phyloP scores from a whole-genome alignment of 768 basidiomycete genomes.

The Sporobolomyces pararoseus region DNA sequence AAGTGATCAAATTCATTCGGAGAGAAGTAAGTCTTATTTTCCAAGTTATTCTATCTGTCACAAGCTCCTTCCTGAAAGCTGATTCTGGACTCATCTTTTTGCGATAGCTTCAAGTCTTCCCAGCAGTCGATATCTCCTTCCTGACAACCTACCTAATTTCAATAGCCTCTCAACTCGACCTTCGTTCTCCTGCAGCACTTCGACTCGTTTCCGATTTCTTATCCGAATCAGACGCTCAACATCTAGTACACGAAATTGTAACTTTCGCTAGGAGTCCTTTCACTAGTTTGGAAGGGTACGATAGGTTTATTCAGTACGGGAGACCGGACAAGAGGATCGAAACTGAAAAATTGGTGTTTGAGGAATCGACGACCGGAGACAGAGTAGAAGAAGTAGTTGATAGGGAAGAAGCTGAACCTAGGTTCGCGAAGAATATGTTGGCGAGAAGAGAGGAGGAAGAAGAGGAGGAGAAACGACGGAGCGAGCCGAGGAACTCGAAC shows the following conservation, averaged over 20 bases:
- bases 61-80: neutral
- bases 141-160: slow-evolving; percentile 42
- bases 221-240: slow-evolving; percentile 38
- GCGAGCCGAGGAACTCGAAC: slow-evolving; percentile 1
- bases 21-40: slow-evolving; percentile 41
- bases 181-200: slow-evolving; percentile 41
- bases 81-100: no score
- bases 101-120: slow-evolving; percentile 41
- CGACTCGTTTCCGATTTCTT: slow-evolving; percentile 45
- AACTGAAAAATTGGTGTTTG: slow-evolving; percentile 5
- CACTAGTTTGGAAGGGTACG: slow-evolving; percentile 32
- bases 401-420: slow-evolving; percentile 2
- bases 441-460: neutral
- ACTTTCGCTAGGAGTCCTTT: slow-evolving; percentile 39
- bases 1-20: slow-evolving; percentile 43
- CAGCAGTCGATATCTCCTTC: slow-evolving; percentile 43
- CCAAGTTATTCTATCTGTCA: no score
- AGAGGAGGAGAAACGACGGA: slow-evolving; percentile 10
- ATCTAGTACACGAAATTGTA: slow-evolving; percentile 42
- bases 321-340: slow-evolving; percentile 18
- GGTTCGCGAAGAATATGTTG: slow-evolving; percentile 28
- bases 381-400: neutral
- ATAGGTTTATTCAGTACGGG: slow-evolving; percentile 39
- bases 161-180: slow-evolving; percentile 45
- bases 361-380: no score